A percentile compares a stretch with the other conserved stretches of the same genome.
phyloP scores from a whole-genome alignment of 2,329 filamentous ascomycete species.

The Talaromyces islandicus region DNA sequence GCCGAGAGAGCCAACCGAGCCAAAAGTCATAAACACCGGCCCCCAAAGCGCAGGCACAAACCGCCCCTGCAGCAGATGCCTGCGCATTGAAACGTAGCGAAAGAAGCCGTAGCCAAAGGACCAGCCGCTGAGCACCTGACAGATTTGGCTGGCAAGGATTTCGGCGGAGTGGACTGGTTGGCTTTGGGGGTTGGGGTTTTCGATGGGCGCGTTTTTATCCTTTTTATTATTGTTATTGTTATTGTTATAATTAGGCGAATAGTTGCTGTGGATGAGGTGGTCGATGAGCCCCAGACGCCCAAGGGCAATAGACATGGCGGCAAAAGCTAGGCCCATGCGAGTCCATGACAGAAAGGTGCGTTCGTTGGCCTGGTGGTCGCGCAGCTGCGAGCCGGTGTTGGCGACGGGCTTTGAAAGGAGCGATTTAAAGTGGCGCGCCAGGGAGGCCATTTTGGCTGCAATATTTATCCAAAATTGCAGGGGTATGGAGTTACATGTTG shows the following conservation, averaged over 20 bases:
- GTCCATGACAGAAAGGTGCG: constrained; percentile 30
- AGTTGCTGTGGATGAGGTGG: constrained; percentile 15
- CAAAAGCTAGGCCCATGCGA: constrained; percentile 26
- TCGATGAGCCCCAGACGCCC: constrained; percentile 24
- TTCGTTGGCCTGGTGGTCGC: constrained; percentile 29
- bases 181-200: background rate
- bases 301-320: constrained; percentile 24
- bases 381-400: constrained; percentile 25
- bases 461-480: background rate
- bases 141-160: constrained; percentile 15
- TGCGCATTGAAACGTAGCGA: constrained; percentile 21
- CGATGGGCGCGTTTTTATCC: background rate
- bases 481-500: background rate
- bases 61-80: constrained; percentile 18
- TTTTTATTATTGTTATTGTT: background rate
- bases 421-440: constrained; percentile 13
- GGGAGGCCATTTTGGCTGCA: background rate
- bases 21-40: constrained; percentile 22
- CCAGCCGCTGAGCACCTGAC: constrained; percentile 21
- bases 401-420: constrained; percentile 19
- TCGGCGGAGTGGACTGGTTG: background rate
- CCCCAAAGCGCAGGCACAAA: constrained; percentile 27
- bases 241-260: background rate
- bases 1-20: constrained; percentile 13
- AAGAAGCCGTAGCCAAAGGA: constrained; percentile 24